Evolutionary conservation across 179 eudicot species (phyloP), one percentile per base, ranked within the genome.

Genomic region (Camellia oleifera): DNA sequence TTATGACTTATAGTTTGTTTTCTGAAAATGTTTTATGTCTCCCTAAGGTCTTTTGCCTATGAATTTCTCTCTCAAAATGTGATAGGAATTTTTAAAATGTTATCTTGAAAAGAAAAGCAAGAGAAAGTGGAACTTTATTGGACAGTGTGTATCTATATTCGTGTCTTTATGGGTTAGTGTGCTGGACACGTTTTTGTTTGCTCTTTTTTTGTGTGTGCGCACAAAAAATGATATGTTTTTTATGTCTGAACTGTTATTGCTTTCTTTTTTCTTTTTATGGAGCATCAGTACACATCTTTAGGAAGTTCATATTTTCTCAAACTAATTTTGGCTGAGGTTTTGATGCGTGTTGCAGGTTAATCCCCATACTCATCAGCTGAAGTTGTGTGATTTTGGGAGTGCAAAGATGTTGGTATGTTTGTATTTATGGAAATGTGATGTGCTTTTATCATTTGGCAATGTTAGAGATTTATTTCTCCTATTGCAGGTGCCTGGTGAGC

Each of bases 331-430:
- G 52, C 52, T 48, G 52, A 48, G 52, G 52, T 48, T 48, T 48
- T 48, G 52, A 23, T 48, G n/a, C 74, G 62, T 78, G 40, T 54
- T 81, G 82, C 88, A 94, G 98, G 98, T 94, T 40, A 92, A 94
- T 87, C 87, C 96, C 32, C 93, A 87, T 61, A 91, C 95, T 12
- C 97, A 94, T 82, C 89, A 94, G 87, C 88, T 94, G 54, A 94
- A 94, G 87, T 83, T 92, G 48, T 94, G 98, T 74, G 98, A 94
- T 86, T 91, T 94, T 85, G 98, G 98, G 57, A 94, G 98, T 85
- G 98, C 98, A 78, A 94, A 94, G 90, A 92, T 88, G 88, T 77
- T 94, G 98, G 98, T 94, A 89, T 79, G 89, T 75, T 26, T 74
- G 6, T 57, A 18, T 80, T n/a, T 63, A 12, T 50, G 14, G 53